Base-by-base conservation (phyloP, 495 filamentous ascomycete genomes). In the Daldinia grandis region DNA sequence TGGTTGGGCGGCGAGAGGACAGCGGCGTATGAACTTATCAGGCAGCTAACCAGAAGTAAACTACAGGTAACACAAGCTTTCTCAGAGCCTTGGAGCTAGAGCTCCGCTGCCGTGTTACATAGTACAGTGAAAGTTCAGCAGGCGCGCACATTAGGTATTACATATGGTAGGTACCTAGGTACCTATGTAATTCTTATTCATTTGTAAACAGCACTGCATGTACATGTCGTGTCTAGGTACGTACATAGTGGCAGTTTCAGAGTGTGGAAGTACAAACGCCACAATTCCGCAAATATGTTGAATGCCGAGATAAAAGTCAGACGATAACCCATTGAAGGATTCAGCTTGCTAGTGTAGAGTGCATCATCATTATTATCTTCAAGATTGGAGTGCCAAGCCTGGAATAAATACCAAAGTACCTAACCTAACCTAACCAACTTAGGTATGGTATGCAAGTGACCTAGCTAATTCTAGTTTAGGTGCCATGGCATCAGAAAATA, bases 331-430 rank as follows among this genome's bases (percentile, higher is more conserved):
- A 47, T 47, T 47, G 14, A 54, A 66, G 58, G 67, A 70, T 64
- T 49, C 30, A 31, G 5, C 24, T 10, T 49, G 35, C 53, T 49
- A 53, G 33, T 27, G 21, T 33, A 53, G 33, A 33, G 21, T 33
- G 62, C 62, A 66, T 67, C 47, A 66, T 64, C 14, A 17, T 28
- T 44, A 67, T 64, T 19, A 60, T 60, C 24, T 55, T 38, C 54
- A 19, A 68, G 61, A 64, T 64, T 57, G 21, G 25, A 58, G n/a
- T 42, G 50, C 42, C 40, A 62, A 71, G 68, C 51, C 17, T 47
- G 30, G 1, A 28, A 30, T 59, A 31, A 28, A 35, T 40, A 28
- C 14, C 19, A 40, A 37, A 10, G 4, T 37, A 37, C 35, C 8
- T 9, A 37, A n/a, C n/a, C n/a, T n/a, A n/a, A n/a, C n/a, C n/a